Percentiles rank a stretch among this genome's conserved stretches.
Evolutionary conservation across 2,329 filamentous ascomycete species (phyloP).

Genomic region (Ascosphaera apis): DNA sequence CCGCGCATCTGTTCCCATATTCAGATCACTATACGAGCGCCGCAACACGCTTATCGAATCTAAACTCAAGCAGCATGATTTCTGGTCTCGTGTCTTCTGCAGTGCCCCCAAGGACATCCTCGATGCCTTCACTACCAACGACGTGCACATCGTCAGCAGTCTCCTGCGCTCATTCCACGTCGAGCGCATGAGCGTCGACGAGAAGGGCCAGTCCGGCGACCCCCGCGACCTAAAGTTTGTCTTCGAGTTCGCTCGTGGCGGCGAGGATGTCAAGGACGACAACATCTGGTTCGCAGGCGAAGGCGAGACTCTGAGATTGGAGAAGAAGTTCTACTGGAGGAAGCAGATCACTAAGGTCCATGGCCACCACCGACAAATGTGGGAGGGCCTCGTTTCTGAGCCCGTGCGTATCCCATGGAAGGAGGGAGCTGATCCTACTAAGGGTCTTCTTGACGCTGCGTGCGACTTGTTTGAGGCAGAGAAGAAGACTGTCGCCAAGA

Average conservation of each 20-base stretch:
- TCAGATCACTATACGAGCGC: slow-evolving; percentile 50
- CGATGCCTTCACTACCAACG: slow-evolving; percentile 62
- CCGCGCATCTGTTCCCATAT: slow-evolving; percentile 46
- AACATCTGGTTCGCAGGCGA: slow-evolving; percentile 67
- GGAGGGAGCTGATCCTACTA: slow-evolving; percentile 61
- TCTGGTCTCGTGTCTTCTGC: slow-evolving; percentile 90
- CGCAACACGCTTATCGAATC: slow-evolving; percentile 45
- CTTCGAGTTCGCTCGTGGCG: slow-evolving; percentile 41
- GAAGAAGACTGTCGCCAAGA: slow-evolving; percentile 22
- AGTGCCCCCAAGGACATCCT: slow-evolving; percentile 69
- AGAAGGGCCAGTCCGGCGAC: slow-evolving; percentile 37
- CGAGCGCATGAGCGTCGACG: slow-evolving; percentile 51
- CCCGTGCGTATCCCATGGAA: slow-evolving; percentile 80
- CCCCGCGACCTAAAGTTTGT: slow-evolving; percentile 58
- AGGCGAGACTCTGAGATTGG: slow-evolving; percentile 27
- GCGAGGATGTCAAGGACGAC: slow-evolving; percentile 14
- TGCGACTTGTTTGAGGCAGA: slow-evolving; percentile 44
- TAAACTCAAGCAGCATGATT: slow-evolving; percentile 42
- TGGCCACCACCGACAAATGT: slow-evolving; percentile 28
- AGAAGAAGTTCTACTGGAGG: slow-evolving; percentile 85
- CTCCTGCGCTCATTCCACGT: slow-evolving; percentile 48
- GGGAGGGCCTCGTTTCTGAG: slow-evolving; percentile 61
- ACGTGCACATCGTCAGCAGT: slow-evolving; percentile 44
- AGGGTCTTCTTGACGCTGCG: slow-evolving; percentile 53
- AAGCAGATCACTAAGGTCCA: slow-evolving; percentile 24